These are phyloP conservation scores for Fraxinus paxiana DNA, from an alignment of 305 asterid species.

Conservation along the genomic window DNA sequence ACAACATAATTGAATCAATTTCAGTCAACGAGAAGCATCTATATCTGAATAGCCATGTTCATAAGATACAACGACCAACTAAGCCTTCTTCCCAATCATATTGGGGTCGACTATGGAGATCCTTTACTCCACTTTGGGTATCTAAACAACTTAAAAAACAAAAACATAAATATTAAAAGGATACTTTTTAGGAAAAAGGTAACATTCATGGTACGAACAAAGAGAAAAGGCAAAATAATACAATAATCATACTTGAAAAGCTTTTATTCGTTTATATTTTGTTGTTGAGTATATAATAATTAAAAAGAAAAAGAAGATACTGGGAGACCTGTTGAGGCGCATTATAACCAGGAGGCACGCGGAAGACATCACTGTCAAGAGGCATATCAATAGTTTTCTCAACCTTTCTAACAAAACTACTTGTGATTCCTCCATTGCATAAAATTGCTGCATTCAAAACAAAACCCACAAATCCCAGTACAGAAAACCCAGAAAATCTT, in stretches of 20 bases:
- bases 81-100: background rate
- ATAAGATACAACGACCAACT: background rate
- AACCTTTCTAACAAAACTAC: slow-evolving; percentile 46
- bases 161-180: background rate
- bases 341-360: slow-evolving; percentile 62
- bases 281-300: background rate
- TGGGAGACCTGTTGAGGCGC: slow-evolving; percentile 73
- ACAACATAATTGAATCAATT: background rate
- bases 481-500: slow-evolving; percentile 12
- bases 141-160: background rate
- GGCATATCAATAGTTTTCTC: slow-evolving; percentile 62
- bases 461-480: slow-evolving; percentile 31
- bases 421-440: slow-evolving; percentile 53
- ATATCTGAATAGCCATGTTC: background rate
- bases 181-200: background rate
- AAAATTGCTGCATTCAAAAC: slow-evolving; percentile 35
- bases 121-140: background rate
- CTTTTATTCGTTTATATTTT: background rate
- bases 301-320: background rate
- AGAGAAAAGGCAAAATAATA: background rate
- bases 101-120: background rate
- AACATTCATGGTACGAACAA: too few species aligned
- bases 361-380: slow-evolving; percentile 68
- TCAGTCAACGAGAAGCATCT: background rate
- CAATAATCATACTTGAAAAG: background rate